Conservation (phyloP, 495 filamentous ascomycete species). For the Corynascus novoguineensis region DNA sequence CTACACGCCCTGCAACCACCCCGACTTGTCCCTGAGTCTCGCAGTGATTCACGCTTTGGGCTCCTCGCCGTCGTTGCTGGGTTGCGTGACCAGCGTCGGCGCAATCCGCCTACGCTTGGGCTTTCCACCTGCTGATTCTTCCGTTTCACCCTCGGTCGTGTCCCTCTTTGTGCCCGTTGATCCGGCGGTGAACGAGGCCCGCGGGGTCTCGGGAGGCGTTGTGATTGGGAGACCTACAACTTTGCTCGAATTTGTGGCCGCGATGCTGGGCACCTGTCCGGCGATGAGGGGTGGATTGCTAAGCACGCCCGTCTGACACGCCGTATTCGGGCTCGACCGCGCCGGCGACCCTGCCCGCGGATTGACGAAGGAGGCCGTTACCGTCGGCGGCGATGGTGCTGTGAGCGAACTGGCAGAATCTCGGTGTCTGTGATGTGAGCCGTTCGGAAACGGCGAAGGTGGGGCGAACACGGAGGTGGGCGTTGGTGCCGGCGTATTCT, state of each 20-base stretch:
- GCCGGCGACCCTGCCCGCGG: conserved; percentile 67
- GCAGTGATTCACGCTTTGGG: conserved; percentile 13
- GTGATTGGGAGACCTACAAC: conserved; percentile 53
- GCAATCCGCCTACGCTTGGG: conserved; percentile 73
- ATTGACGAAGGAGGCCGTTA: conserved; percentile 40
- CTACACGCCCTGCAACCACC: neutral
- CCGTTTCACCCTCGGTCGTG: conserved; percentile 45
- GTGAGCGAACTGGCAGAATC: conserved; percentile 46
- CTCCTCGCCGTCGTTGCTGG: conserved; percentile 9
- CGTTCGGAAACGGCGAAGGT: conserved; percentile 51
- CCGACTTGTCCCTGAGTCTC: neutral
- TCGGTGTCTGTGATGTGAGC: conserved; percentile 43
- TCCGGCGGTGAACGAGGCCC: conserved; percentile 45
- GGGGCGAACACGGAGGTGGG: conserved; percentile 54
- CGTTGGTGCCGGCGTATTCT: conserved; percentile 61
- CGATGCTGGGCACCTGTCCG: conserved; percentile 66
- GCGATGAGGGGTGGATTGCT: conserved; percentile 75
- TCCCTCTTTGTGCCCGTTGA: conserved; percentile 57
- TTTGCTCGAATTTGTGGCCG: conserved; percentile 60
- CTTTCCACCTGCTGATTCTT: conserved; percentile 38
- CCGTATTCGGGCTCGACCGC: conserved; percentile 69
- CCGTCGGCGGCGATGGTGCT: conserved; percentile 49
- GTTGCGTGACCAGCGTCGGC: conserved; percentile 55
- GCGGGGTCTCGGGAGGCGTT: conserved; percentile 77
- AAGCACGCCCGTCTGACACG: conserved; percentile 35